Evolutionary conservation across 768 basidiomycete species (phyloP), one percentile per base, ranked within the genome.

Genomic region (Chalciporus chontae): DNA sequence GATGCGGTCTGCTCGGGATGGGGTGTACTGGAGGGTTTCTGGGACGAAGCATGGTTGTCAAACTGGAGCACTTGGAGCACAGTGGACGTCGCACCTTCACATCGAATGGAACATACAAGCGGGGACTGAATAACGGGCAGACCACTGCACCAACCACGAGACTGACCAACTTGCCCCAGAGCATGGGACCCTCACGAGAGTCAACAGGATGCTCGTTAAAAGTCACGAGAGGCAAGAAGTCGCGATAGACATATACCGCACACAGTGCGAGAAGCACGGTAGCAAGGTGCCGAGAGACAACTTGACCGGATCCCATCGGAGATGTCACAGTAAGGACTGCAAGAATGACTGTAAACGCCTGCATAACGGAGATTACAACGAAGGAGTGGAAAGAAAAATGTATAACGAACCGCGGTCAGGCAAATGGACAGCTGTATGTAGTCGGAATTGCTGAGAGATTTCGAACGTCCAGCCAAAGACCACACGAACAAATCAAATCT

Each of bases 211-310:
- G 24, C 21, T 72, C 65, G 15, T 71, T 72, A 61, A 69, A 82
- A 0, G 81, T 85, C 17, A 72, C 67, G 10, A 84, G 59, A 6
- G 84, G 84, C 63, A 73, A 83, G 8, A 85, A 42, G 57, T 80
- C 76, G 18, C 83, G 75, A 58, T 81, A 81, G 24, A 66, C 64
- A 55, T 75, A 85, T 14, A 83, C 71, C 9, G 54, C 55, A 58
- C 78, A 77, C 4, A 69, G 71, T 19, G 69, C 63, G 11, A 80
- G 53, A 6, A 83, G 63, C 1, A 84, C 55, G n/a, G 67, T 59
- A 50, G 73, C 73, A 55, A 80, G 65, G 57, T 85, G 84, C 11
- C 63, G 67, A 13, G 71, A 72, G 8, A 67, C 63, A 13, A 74
- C 60, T 39, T 56, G 55, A 26, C 72, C 71, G 61, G 73, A 69